Evolutionary conservation across 257 asterid genomes (phyloP).

Genomic region (Solanum etuberosum): DNA sequence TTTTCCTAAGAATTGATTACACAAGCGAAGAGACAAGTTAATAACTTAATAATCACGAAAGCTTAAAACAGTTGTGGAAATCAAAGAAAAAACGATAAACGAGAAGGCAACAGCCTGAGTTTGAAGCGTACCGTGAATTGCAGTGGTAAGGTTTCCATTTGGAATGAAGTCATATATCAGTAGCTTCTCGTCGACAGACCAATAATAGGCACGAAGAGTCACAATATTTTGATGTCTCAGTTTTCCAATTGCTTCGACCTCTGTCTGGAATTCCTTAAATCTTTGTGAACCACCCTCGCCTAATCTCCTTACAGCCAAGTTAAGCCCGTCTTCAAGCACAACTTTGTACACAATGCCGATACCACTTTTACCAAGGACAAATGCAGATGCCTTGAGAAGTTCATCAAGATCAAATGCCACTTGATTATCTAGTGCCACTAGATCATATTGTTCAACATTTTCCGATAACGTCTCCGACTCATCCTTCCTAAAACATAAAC

Average conservation of each 20-base stretch:
- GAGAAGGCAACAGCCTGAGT: background rate
- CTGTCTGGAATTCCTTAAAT: constrained; percentile 74
- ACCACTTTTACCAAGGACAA: constrained; percentile 84
- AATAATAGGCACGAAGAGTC: constrained; percentile 78
- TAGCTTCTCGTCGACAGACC: constrained; percentile 92
- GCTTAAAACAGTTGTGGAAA: background rate
- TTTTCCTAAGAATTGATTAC: constrained; percentile 36
- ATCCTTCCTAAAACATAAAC: constrained; percentile 69
- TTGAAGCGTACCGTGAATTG: constrained; percentile 57
- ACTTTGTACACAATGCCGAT: constrained; percentile 86
- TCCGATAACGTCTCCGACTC: constrained; percentile 76
- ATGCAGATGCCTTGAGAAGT: constrained; percentile 89
- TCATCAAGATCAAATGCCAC: constrained; percentile 79
- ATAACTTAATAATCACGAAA: background rate
- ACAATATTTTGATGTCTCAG: constrained; percentile 67
- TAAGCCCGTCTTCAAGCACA: constrained; percentile 75
- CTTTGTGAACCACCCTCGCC: constrained; percentile 95
- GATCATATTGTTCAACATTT: constrained; percentile 58
- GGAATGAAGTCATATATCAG: constrained; percentile 67
- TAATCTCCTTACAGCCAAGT: constrained; percentile 73
- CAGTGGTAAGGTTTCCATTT: constrained; percentile 74
- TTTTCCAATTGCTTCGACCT: constrained; percentile 91
- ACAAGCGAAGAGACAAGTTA: background rate
- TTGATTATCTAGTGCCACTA: constrained; percentile 57
- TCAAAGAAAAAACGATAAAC: background rate